Conservation (phyloP, 225 moss, liverwort and hornwort genomes). For the Physcomitrium patens region DNA sequence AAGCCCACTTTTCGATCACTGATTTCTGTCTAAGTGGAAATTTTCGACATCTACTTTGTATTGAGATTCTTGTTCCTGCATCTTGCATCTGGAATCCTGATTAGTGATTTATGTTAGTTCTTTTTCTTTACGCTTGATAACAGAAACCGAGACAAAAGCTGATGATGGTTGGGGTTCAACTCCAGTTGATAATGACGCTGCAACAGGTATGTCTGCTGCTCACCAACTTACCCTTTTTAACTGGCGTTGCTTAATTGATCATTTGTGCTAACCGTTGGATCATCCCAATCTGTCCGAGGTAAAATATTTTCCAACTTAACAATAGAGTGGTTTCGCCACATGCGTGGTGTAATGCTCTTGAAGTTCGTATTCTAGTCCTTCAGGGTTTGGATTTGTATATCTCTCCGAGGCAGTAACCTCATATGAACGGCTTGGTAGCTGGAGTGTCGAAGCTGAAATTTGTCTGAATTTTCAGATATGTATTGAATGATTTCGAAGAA, state of each 20-base stretch:
- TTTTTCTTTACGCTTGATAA: constrained; percentile 24
- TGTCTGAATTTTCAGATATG: neutral
- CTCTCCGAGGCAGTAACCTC: neutral
- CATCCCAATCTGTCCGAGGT: neutral
- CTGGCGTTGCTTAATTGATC: constrained; percentile 3
- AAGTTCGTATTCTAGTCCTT: too few relatives aligned
- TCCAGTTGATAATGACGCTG: constrained; percentile 29
- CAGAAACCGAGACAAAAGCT: constrained; percentile 41
- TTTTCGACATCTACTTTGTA: neutral
- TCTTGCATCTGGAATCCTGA: constrained; percentile 22
- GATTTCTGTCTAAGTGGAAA: constrained; percentile 10
- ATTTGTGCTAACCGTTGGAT: neutral
- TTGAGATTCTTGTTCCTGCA: neutral
- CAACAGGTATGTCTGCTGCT: constrained; percentile 46
- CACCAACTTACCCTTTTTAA: constrained; percentile 23
- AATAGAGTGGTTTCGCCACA: neutral
- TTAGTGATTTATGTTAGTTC: constrained; percentile 6
- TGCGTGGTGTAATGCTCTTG: neutral
- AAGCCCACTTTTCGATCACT: constrained; percentile 5
- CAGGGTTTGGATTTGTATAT: too few relatives aligned
- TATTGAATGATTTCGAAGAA: neutral
- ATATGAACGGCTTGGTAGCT: neutral
- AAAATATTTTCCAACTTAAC: neutral
- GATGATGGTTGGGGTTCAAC: constrained; percentile 50
- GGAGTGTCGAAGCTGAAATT: neutral